Base-by-base conservation (phyloP, 2,329 filamentous ascomycete species). In the Scytalidium sp. region DNA sequence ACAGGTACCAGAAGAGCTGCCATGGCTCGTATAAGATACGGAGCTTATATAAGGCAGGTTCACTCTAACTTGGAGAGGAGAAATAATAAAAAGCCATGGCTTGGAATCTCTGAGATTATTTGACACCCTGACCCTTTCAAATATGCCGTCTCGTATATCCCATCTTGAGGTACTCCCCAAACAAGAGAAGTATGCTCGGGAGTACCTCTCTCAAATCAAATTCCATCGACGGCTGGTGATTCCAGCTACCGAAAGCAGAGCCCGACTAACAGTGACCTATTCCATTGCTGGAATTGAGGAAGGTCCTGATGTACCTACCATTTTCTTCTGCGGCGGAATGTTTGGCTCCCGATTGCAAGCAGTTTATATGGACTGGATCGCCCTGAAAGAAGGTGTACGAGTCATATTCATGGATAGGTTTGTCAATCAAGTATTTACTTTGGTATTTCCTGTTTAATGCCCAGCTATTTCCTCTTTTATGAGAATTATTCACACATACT, bases 311-410 rank as follows among this genome's bases (percentile, higher is more conserved):
- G 58, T 55, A 10, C 60, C 60, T 2, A 64, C 61, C 3, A 58
- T 72, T 20, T 53, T 74, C 9, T 71, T 69, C 52, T 64, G 66
- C 45, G 62, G 59, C 8, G 68, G 67, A 2, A 71, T 73, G 69
- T 68, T 70, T 52, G 66, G 64, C 1, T 60, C 54, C 4, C 54
- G 71, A 50, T 72, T 61, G 51, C 17, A 60, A 3, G 56, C 55
- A 15, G 27, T 64, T 5, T 36, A 48, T 3, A 55, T 65, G 36
- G 58, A 74, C 50, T 56, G 60, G 41, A 29, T 71, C 9, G 54
- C 65, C 48, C 6, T 50, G 27, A 54, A 61, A 54, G 25, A 59
- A 17, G 66, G 67, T 5, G 65, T 74, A 3, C 60, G 70, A 39
- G 48, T 71, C 6, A 57, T 74, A 1, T 64, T 60, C 39, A 59